These are phyloP conservation scores for Claviceps digitariae DNA, from an alignment of 2,329 filamentous ascomycete species.

Conservation along the genomic window DNA sequence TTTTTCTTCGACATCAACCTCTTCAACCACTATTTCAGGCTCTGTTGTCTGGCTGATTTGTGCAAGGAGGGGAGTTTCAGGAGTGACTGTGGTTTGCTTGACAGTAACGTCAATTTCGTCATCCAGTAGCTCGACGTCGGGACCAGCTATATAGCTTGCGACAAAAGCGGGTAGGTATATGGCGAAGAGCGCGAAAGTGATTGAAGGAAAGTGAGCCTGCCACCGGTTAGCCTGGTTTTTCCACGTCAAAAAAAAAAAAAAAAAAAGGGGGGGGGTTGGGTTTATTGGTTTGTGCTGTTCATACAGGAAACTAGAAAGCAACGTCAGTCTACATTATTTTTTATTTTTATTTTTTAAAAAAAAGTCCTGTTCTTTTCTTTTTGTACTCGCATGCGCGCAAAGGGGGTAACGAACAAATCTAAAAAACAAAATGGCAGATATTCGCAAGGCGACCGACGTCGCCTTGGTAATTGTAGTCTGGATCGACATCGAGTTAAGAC, in stretches of 20 bases:
- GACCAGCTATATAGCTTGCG: conserved; percentile 40
- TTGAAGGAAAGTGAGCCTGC: conserved; percentile 31
- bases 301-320: conserved; percentile 22
- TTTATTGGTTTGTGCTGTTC: no score
- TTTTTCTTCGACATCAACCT: conserved; percentile 51
- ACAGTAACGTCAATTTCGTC: conserved; percentile 45
- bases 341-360: no score
- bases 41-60: conserved; percentile 21
- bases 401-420: conserved; percentile 18
- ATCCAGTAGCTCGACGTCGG: conserved; percentile 44
- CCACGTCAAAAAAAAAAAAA: background rate
- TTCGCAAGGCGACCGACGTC: conserved; percentile 24
- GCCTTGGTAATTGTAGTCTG: conserved; percentile 19
- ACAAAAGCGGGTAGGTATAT: conserved; percentile 54
- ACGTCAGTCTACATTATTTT: conserved; percentile 6
- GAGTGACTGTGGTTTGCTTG: conserved; percentile 28
- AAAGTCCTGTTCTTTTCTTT: no score
- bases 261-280: no score
- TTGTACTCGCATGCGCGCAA: background rate
- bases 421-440: conserved; percentile 23
- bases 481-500: conserved; percentile 8
- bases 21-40: conserved; percentile 27
- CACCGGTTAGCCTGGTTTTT: conserved; percentile 5
- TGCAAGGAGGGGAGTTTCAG: conserved; percentile 14
- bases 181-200: conserved; percentile 48